phyloP scores from a whole-genome alignment of 345 rosid genomes.

The Turnera subulata region DNA sequence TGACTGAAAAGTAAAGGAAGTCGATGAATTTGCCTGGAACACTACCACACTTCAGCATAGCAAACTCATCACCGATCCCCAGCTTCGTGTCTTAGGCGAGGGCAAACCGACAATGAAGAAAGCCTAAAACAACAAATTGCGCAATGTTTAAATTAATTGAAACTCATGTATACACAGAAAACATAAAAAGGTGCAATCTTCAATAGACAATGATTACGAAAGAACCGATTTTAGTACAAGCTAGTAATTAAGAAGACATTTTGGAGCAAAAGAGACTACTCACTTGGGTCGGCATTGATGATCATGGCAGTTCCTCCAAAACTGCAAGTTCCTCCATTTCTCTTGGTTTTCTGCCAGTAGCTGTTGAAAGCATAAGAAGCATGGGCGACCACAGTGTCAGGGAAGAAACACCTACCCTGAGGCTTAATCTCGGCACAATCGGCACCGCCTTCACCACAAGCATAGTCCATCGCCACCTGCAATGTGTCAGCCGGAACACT shows the following conservation, averaged over 20 bases:
- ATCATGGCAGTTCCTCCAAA: constrained; percentile 52
- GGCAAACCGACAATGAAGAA: constrained; percentile 53
- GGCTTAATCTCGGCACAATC: constrained; percentile 41
- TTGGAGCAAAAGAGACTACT: background rate
- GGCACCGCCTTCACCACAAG: constrained; percentile 41
- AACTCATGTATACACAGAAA: background rate
- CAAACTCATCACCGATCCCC: constrained; percentile 5
- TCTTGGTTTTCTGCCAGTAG: constrained; percentile 40
- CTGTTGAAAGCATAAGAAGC: constrained; percentile 50
- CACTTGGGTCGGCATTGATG: constrained; percentile 45
- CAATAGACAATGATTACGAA: background rate
- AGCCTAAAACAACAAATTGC: constrained; percentile 44
- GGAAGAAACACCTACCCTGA: constrained; percentile 34
- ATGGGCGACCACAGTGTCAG: constrained; percentile 37
- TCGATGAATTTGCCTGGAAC: too few species aligned
- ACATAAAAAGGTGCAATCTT: background rate
- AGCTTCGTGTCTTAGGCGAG: constrained; percentile 32
- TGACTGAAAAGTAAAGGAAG: too few species aligned
- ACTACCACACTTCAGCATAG: background rate
- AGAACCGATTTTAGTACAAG: too few species aligned
- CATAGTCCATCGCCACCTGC: constrained; percentile 45
- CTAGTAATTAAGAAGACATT: too few species aligned
- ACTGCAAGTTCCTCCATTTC: constrained; percentile 41
- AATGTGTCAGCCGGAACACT: constrained; percentile 30
- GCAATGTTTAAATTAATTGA: background rate